Evolutionary conservation across 2,329 filamentous ascomycete genomes (phyloP), one percentile per base, ranked within the genome.

Genomic region (Arachnomyces sp.): DNA sequence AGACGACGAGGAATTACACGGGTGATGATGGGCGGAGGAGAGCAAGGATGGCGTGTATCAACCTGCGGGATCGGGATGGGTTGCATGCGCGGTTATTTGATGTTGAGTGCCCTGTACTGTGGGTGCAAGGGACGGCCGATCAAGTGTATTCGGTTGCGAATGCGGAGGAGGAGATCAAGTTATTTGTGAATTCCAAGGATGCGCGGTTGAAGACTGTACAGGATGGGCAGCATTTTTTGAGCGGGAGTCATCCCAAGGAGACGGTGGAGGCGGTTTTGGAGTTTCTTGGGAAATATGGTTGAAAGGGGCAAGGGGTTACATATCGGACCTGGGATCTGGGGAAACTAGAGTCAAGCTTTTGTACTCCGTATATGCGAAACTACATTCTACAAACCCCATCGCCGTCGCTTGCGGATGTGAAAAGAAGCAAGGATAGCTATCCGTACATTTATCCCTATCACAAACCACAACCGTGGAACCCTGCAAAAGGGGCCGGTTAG

Each of bases 161-260:
- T 41, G 67, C 68, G 5, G 45, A 66, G 45, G 52, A 69, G 46
- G 66, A 75, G 47, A 73, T 75, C 41, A 57, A 66, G 47, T 48
- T 68, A 18, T 74, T 76, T 40, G 60, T 51, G 1, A 65, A 63
- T 39, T 65, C 63, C 2, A 53, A 54, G 3, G 65, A 71, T 44
- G 66, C 66, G 5, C 56, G 59, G 36, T 42, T 75, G 38, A 52
- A 64, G 30, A 56, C 64, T 31, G 54, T 74, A 2, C 54, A 73
- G 16, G 69, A 61, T 4, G 72, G 71, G 2, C 58, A 66, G 40
- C 72, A 75, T 51, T 75, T 73, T 45, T 53, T 75, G 44, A 70
- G 62, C 40, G 65, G 60, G 7, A 66, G 66, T 3, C 62, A 72
- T 52, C 68, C 69, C 1, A 55, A 57, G 5, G 66, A 70, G 42